Evolutionary conservation across 2,329 filamentous ascomycete species (phyloP).

Genomic region (Colletotrichum sp.): DNA sequence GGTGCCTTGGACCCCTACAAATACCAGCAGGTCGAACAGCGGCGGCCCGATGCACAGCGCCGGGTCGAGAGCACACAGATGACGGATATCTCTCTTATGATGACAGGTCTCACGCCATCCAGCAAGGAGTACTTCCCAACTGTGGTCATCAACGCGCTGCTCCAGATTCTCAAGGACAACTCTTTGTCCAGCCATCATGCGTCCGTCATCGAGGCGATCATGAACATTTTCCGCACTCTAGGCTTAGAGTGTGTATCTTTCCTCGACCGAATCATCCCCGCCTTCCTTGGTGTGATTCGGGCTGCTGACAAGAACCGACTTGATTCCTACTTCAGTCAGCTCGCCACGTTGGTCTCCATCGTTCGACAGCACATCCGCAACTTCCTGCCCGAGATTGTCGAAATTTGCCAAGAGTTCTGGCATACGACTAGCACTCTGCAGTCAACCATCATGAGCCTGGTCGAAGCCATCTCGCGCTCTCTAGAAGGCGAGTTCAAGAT

Average conservation of each 20-base stretch:
- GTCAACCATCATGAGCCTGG: constrained; percentile 86
- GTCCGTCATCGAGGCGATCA: constrained; percentile 94
- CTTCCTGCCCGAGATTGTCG: constrained; percentile 85
- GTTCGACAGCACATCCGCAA: constrained; percentile 96
- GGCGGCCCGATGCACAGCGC: constrained; percentile 80
- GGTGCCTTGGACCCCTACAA: constrained; percentile 96
- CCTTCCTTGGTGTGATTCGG: constrained; percentile 88
- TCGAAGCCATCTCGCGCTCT: constrained; percentile 92
- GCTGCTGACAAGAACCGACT: constrained; percentile 78
- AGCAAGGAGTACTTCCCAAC: constrained; percentile 99
- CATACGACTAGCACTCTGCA: constrained; percentile 80
- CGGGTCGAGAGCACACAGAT: constrained; percentile 68
- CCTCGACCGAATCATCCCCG: constrained; percentile 90
- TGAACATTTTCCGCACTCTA: constrained; percentile 97
- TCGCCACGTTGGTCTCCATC: constrained; percentile 91
- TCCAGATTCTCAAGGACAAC: constrained; percentile 89
- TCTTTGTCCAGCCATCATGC: constrained; percentile 92
- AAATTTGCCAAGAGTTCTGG: constrained; percentile 91
- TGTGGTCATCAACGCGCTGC: constrained; percentile 93
- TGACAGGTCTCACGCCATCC: constrained; percentile 94
- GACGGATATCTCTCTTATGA: constrained; percentile 96
- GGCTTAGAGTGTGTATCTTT: constrained; percentile 97
- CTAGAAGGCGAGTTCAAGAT: constrained; percentile 98
- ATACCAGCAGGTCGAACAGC: constrained; percentile 92
- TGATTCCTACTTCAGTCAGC: constrained; percentile 97